Evolutionary conservation across 1,139 yeast genomes (phyloP).

Genomic region (Diutina sp.): DNA sequence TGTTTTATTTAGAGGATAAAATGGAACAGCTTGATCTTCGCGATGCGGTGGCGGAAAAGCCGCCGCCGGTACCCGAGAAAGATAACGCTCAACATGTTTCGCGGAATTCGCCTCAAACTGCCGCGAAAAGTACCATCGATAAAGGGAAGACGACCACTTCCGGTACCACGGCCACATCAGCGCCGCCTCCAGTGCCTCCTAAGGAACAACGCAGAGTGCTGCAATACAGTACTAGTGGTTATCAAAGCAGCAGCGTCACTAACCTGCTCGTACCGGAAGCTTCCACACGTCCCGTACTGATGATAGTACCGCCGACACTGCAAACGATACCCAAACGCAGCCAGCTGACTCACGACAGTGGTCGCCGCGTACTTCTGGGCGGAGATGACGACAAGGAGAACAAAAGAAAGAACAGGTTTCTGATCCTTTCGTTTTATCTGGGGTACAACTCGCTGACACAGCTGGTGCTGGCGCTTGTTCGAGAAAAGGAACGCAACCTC

Average conservation of each 20-base stretch:
- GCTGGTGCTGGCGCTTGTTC: background rate
- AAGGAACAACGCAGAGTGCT: background rate
- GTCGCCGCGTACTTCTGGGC: background rate
- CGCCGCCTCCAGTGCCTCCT: constrained; percentile 1
- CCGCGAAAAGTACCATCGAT: background rate
- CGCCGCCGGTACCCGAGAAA: background rate
- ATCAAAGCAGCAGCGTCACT: background rate
- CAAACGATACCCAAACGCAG: background rate
- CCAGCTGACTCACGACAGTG: background rate
- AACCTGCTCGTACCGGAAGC: background rate
- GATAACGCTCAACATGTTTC: background rate
- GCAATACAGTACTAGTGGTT: background rate
- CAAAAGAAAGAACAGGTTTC: constrained; percentile 29
- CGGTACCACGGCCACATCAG: background rate
- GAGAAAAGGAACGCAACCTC: background rate
- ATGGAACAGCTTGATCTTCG: constrained; percentile 20
- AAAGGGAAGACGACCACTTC: background rate
- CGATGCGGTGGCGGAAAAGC: background rate
- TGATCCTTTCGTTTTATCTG: constrained; percentile 39
- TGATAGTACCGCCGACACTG: background rate
- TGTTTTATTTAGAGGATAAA: constrained; percentile 34
- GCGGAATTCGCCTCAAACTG: background rate
- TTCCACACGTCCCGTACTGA: background rate
- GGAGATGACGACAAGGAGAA: constrained; percentile 4
- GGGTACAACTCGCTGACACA: constrained; percentile 16